Evolutionary conservation across 2,329 filamentous ascomycete species (phyloP).

Genomic region (Phaeosphaeriaceae sp.): DNA sequence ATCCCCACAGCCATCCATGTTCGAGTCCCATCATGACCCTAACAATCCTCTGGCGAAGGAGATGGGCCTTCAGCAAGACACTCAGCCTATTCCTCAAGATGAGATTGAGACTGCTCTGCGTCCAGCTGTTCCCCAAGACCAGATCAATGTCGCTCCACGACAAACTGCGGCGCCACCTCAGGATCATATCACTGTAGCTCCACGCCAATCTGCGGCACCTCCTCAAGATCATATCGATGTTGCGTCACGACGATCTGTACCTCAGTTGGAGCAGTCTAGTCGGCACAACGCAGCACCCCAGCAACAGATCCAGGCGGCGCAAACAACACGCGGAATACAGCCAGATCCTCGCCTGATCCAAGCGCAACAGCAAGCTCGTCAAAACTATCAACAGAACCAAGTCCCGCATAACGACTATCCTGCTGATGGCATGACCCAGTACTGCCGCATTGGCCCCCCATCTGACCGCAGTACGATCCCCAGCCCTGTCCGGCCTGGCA

Average conservation of each 20-base stretch:
- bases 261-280: neutral
- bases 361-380: conserved; percentile 47
- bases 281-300: conserved; percentile 7
- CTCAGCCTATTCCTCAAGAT: conserved; percentile 37
- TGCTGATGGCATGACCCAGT: conserved; percentile 95
- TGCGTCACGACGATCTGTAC: neutral
- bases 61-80: conserved; percentile 62
- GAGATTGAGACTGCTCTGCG: conserved; percentile 25
- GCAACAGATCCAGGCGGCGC: conserved; percentile 10
- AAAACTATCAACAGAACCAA: conserved; percentile 59
- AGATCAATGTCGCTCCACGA: conserved; percentile 25
- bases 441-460: conserved; percentile 79
- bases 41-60: conserved; percentile 76
- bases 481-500: conserved; percentile 77
- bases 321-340: conserved; percentile 29
- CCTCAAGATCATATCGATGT: conserved; percentile 7
- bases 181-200: conserved; percentile 5
- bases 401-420: conserved; percentile 94
- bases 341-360: conserved; percentile 47
- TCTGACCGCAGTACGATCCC: conserved; percentile 75
- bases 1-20: conserved; percentile 92
- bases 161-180: conserved; percentile 27
- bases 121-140: conserved; percentile 27
- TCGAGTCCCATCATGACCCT: conserved; percentile 90
- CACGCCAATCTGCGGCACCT: conserved; percentile 4